Evolutionary conservation across 78 protist genomes (phyloP), one percentile per base, ranked within the genome.

Genomic region (Diacronema lutheri): DNA sequence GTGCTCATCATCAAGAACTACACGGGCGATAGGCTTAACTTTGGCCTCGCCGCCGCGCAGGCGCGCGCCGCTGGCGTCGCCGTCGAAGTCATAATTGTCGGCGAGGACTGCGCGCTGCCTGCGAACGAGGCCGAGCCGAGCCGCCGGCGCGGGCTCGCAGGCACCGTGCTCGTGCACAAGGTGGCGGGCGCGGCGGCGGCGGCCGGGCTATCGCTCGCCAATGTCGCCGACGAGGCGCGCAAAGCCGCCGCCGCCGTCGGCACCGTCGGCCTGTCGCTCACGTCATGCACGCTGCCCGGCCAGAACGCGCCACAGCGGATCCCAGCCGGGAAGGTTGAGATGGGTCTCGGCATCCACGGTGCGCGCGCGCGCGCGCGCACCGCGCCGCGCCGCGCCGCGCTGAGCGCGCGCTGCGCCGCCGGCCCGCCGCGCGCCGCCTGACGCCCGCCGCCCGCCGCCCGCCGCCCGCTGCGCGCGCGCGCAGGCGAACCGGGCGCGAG

Each of bases 21-120:
- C 13, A 91, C 93, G 19, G 95, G 95, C 33, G 95, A 93, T 81
- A 84, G 92, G 37, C 71, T 91, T 31, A 84, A 84, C 23, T 93
- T 93, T 40, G 90, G 86, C 23, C 23, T 86, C 20, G 86, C 86
- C 20, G 71, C 81, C 21, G 90, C 84, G 79, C 71, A 81, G 58
- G 79, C 79, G 31, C 41, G 41, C 50, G 79, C 79, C 7, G 25
- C 21, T 19, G 82, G 82, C 25, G 41, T 55, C 20, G 1, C 1
- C 14, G 82, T 76, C 10, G 88, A 69, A 58, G 57, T 92, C 26
- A 56, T 92, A 10, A 62, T 85, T 5, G 93, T 91, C 16, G 93
- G 83, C 41, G 95, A 92, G 50, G 95, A 92, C 56, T 71, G 83
- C 81, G 90, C 90, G 21, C 55, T 74, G 29, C 26, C 61, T 3